A percentile compares a stretch with the other conserved stretches of the same genome.
Conservation (phyloP, 2,329 filamentous ascomycete species). For the Eutypella sp. region DNA sequence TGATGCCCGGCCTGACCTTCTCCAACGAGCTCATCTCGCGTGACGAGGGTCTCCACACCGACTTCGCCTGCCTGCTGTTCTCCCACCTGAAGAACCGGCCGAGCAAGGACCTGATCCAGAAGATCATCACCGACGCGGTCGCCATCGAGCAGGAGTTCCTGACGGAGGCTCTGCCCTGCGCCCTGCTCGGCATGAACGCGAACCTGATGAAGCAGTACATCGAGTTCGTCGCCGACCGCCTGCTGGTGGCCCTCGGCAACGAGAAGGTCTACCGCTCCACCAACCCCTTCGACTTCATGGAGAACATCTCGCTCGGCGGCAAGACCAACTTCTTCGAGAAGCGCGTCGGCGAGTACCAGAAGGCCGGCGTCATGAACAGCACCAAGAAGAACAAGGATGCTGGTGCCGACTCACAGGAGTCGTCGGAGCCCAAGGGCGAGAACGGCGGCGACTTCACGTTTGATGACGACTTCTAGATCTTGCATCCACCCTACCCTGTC, state of each 20-base stretch:
- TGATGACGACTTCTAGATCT: constrained; percentile 88
- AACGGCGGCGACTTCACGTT: constrained; percentile 81
- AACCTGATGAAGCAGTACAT: constrained; percentile 99
- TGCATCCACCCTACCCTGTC: constrained; percentile 9
- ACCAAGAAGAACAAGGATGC: constrained; percentile 68
- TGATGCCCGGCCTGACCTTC: constrained; percentile 98
- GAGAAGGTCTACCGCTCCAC: constrained; percentile 86
- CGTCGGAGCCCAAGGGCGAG: constrained; percentile 47
- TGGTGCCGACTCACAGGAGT: constrained; percentile 34
- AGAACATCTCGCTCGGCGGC: constrained; percentile 96
- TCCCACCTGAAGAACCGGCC: constrained; percentile 95
- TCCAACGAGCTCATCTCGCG: constrained; percentile 99
- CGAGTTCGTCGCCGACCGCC: constrained; percentile 96
- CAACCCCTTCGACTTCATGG: constrained; percentile 99
- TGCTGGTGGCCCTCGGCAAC: constrained; percentile 89
- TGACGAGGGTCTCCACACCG: constrained; percentile 98
- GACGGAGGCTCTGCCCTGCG: constrained; percentile 88
- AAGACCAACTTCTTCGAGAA: constrained; percentile 99
- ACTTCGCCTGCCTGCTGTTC: constrained; percentile 96
- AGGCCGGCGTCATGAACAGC: constrained; percentile 96
- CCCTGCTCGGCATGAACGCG: constrained; percentile 94
- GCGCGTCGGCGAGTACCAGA: constrained; percentile 98
- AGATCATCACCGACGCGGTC: constrained; percentile 93
- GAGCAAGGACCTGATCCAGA: constrained; percentile 70
- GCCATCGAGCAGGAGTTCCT: constrained; percentile 96